Evolutionary conservation across 306 rosid genomes (phyloP), one percentile per base, ranked within the genome.

Genomic region (Pachyrhizus erosus): DNA sequence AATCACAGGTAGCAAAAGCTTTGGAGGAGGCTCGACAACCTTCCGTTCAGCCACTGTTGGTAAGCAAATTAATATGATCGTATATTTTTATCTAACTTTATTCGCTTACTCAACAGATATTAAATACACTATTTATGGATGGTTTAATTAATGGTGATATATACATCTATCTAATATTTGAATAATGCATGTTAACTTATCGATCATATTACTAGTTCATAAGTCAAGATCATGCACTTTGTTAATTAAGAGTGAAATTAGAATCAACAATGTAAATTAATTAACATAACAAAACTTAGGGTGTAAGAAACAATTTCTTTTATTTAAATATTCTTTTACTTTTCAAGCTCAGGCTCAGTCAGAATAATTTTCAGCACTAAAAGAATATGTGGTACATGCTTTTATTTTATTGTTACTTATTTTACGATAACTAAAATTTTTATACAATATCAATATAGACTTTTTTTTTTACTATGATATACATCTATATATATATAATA

Each of bases 1-100:
- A 13, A 82, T 94, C 60, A 92, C 98, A 0, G 98, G 98, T 60
- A 94, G 98, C 86, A 87, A 80, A 83, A 94, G 98, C 10, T 97
- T 94, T 65, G 97, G 96, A 72, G 98, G 98, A 2, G 98, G 97
- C 15, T 9, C 87, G 80, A 94, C 97, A 21, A 94, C 98, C 40
- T 92, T 89, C 84, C 45, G 57, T 12, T 92, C 98, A 7, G 97
- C 98, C 20, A 94, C 97, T 14, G 94, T 94, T 11, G 96, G 98
- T 94, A 91, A 90, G 93, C 14, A 9, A 42, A 42, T 2, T 42
- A 9, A 9, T 34, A 14, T 12, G 5, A 42, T 21, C 39, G 11
- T 49, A 13, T 60, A 13, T 26, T 70, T 71, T 46, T 15, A 0
- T 0, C 7, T 70, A 42, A 42, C 0, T 5, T 73, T 73, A 17